These are phyloP conservation scores for Aspergillus terreus DNA, from an alignment of 2,329 filamentous ascomycete genomes.

Conservation along the genomic window DNA sequence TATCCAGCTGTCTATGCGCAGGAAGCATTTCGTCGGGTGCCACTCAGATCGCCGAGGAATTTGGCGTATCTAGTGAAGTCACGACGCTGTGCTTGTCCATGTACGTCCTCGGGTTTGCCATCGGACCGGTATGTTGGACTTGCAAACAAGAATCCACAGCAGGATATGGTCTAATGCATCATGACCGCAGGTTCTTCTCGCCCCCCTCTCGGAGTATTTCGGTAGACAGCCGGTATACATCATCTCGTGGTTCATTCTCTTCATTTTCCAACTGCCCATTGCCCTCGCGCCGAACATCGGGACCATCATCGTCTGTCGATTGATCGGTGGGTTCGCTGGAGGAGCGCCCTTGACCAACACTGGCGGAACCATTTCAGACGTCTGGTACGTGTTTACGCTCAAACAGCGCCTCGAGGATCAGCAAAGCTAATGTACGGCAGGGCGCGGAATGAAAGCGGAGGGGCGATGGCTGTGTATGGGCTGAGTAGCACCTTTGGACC, in stretches of 20 bases:
- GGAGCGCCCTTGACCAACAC: slow-evolving; percentile 6
- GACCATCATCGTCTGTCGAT: slow-evolving; percentile 59
- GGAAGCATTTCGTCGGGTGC: slow-evolving; percentile 28
- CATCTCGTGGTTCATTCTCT: slow-evolving; percentile 66
- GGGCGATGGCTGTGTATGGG: slow-evolving; percentile 34
- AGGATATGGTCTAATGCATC: slow-evolving; percentile 64
- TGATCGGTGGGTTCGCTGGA: slow-evolving; percentile 40
- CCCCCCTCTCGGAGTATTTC: slow-evolving; percentile 77
- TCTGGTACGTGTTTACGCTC: no score
- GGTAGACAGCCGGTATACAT: slow-evolving; percentile 72
- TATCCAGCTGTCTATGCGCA: slow-evolving; percentile 21
- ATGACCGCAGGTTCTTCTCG: slow-evolving; percentile 79
- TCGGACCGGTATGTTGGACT: slow-evolving; percentile 19
- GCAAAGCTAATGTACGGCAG: slow-evolving; percentile 1
- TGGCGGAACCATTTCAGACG: not conserved
- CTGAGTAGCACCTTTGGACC: slow-evolving; percentile 34
- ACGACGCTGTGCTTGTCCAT: slow-evolving; percentile 32
- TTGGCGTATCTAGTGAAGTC: slow-evolving; percentile 26
- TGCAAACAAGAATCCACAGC: no score
- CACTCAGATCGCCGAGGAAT: slow-evolving; percentile 21
- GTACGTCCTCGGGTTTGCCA: slow-evolving; percentile 26
- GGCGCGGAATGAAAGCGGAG: slow-evolving; percentile 28
- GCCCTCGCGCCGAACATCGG: slow-evolving; percentile 67
- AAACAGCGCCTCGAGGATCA: no score
- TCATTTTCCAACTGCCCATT: slow-evolving; percentile 68